Base-by-base conservation (phyloP, 148 eudicot genomes). In the Vaccinium vitisidaea region DNA sequence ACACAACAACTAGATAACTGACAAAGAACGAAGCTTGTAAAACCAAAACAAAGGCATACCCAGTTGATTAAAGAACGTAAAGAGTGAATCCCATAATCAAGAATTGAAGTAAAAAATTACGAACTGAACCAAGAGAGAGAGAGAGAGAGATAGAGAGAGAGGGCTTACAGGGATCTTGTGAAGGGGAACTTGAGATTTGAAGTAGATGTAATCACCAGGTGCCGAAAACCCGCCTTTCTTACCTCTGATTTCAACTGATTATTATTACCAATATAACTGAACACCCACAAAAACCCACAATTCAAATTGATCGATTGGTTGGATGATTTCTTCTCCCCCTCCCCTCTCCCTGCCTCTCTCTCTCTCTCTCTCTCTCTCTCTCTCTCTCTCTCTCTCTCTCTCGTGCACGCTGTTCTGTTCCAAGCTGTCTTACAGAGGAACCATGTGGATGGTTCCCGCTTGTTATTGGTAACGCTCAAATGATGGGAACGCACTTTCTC, bases 181-280 rank as follows among this genome's bases (percentile, higher is more conserved):
- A 87, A 97, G 98, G 63, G 99, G 98, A 84, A 97, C 98, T 89
- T 95, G 94, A 67, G 99, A 97, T 91, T 97, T 97, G 93, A 97
- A 97, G 92, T 97, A 87, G 87, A 94, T 84, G 83, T 97, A 97
- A 91, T 97, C 99, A 84, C 99, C 99, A 71, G 98, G 98, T 80
- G 92, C 88, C 79, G 98, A 87, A 79, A 87, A 91, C 70, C 65
- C 92, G 73, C 94, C 92, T 92, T 92, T 91, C 93, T 90, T 91
- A 58, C 85, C 86, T 67, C 14, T 43, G 83, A 85, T 84, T 59
- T 59, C 55, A 48, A 53, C 9, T 12, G 39, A 32, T 32, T 32
- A 43, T 43, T n/a, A n/a, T n/a, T 52, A 30, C 30, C 76, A 69
- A 50, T 50, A 50, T 46, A 18, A 70, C 19, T 36, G 49, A 82